Conservation (phyloP, 169 alveolate genomes). For the Blepharisma undulans region DNA sequence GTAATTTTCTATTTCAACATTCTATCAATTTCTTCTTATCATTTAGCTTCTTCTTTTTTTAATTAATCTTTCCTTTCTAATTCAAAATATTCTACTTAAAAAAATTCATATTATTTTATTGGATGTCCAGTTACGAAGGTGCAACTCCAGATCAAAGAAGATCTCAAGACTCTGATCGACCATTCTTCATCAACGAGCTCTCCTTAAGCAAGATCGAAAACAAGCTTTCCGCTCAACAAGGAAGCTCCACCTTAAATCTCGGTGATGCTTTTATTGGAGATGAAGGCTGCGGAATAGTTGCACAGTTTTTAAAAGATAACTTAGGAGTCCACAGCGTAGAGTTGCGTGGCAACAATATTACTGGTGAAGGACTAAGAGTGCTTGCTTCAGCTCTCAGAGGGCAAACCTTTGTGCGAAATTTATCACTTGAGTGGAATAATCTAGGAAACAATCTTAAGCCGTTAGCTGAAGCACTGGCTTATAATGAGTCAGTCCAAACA, state of each 20-base stretch:
- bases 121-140: not conserved
- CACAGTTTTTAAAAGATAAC: conserved; percentile 17
- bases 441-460: not conserved
- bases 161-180: not conserved
- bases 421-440: conserved; percentile 40
- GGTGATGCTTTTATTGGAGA: conserved; percentile 37
- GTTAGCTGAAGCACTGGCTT: not conserved
- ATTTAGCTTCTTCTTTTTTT: too few relatives aligned
- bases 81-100: not conserved
- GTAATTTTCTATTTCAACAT: too few relatives aligned
- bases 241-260: conserved; percentile 12
- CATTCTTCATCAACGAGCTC: not conserved
- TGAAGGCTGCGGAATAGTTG: conserved; percentile 32
- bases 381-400: not conserved
- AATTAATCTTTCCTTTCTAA: too few relatives aligned
- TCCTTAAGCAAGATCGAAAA: not conserved
- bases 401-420: not conserved
- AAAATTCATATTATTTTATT: not conserved
- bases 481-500: not conserved
- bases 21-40: too few relatives aligned
- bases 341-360: conserved; percentile 39
- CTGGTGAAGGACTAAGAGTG: conserved; percentile 29
- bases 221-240: conserved; percentile 32
- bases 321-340: not conserved
- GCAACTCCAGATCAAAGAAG: not conserved